A percentile compares a stretch with the other conserved stretches of the same genome.
These are phyloP conservation scores for Coemansia sp. DNA, from an alignment of 192 early-diverging fungal genomes.

Conservation along the genomic window DNA sequence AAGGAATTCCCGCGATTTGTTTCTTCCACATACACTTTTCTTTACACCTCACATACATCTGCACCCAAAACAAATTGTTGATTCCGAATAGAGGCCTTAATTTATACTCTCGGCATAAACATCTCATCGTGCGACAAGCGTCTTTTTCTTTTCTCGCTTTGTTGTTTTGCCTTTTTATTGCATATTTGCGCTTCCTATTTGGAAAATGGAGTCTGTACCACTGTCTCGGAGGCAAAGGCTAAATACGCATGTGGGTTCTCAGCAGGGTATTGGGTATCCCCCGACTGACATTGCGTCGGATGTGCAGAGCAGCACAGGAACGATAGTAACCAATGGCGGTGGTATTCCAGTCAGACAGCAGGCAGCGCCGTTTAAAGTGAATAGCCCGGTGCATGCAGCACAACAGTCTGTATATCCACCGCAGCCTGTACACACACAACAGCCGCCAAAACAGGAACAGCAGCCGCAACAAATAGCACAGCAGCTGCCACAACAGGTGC, in stretches of 20 bases:
- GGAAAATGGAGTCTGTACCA: slow-evolving; percentile 2
- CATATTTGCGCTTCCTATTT: not conserved
- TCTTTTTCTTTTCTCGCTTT: not conserved
- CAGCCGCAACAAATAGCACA: not conserved
- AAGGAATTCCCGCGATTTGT: too few relatives aligned
- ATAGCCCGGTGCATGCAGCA: too few relatives aligned
- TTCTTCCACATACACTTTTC: too few relatives aligned
- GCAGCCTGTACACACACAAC: not conserved
- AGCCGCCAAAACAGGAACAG: not conserved
- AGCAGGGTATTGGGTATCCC: not conserved
- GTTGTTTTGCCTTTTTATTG: not conserved
- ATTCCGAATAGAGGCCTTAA: not conserved
- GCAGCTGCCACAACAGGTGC: not conserved
- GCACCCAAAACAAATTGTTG: not conserved
- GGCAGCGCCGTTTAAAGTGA: not conserved
- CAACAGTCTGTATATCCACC: too few relatives aligned
- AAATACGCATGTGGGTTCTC: not conserved
- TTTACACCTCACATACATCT: too few relatives aligned
- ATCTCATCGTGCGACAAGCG: not conserved
- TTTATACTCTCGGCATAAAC: not conserved
- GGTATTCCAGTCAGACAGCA: not conserved
- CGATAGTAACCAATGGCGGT: not conserved
- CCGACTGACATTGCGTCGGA: not conserved
- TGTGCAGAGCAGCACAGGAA: not conserved
- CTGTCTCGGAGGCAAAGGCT: slow-evolving; percentile 5